These are phyloP conservation scores for Podila epigama DNA, from an alignment of 192 early-diverging fungal genomes.

Conservation along the genomic window DNA sequence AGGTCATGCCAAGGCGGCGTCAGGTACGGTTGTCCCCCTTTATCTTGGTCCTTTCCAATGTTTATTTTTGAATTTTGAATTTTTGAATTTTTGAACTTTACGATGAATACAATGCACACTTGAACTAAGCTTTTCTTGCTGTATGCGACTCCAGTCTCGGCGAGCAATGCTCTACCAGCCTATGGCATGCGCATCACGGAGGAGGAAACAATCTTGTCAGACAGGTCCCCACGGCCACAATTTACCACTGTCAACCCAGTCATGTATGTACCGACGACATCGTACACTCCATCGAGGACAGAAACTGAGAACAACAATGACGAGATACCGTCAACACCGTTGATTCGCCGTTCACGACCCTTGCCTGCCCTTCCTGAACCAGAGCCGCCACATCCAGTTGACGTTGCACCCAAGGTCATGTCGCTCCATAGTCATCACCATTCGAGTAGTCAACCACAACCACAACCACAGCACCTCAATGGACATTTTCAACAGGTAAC, in stretches of 20 bases:
- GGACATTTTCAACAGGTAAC: not conserved
- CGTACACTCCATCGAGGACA: not conserved
- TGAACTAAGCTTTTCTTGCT: not conserved
- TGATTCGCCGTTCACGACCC: conserved; percentile 12
- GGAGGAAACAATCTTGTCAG: conserved; percentile 29
- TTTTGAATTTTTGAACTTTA: not conserved
- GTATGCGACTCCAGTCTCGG: conserved; percentile 9
- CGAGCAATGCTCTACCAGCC: conserved; percentile 2
- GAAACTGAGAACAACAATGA: conserved; percentile 4
- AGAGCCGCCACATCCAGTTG: too few relatives aligned
- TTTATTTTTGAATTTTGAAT: not conserved
- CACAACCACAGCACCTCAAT: not conserved
- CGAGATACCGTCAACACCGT: conserved; percentile 22
- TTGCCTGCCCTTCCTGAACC: not conserved
- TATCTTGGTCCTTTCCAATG: not conserved
- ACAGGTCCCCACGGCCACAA: not conserved
- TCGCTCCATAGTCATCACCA: too few relatives aligned
- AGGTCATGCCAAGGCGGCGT: conserved; percentile 28
- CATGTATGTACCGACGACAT: not conserved
- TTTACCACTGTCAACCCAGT: not conserved
- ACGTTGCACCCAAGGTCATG: not conserved
- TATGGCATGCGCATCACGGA: conserved; percentile 29
- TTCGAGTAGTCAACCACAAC: too few relatives aligned
- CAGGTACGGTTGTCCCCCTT: conserved; percentile 13
- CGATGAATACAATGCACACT: too few relatives aligned